Percentiles rank a stretch among this genome's conserved stretches.
Conservation (phyloP, 208 protist species). For the Trypanosoma grayi region DNA sequence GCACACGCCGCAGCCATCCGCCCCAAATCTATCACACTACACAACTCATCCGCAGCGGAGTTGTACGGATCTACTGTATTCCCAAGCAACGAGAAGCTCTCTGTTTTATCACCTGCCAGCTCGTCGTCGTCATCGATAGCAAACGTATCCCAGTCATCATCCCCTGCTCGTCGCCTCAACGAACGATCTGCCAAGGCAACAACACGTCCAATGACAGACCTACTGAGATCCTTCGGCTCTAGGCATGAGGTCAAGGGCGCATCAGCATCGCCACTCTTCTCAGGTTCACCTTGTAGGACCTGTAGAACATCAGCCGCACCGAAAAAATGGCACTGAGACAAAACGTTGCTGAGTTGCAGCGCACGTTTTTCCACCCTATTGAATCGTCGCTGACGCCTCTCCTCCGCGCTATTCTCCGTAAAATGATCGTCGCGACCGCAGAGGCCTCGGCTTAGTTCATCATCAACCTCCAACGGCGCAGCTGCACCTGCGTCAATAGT, state of each 20-base stretch:
- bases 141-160: neutral
- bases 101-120: neutral
- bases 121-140: neutral
- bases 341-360: neutral
- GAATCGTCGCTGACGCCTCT: no score
- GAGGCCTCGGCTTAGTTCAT: neutral
- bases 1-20: conserved; percentile 7
- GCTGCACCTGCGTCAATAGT: neutral
- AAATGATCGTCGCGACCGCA: neutral
- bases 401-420: neutral
- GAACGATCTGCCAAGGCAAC: conserved; percentile 6
- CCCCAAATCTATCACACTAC: neutral
- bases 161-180: neutral
- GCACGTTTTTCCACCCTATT: neutral
- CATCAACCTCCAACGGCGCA: neutral
- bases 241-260: neutral
- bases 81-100: neutral
- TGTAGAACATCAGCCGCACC: neutral
- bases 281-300: neutral
- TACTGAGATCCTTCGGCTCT: neutral
- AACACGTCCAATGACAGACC: neutral
- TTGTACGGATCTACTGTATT: neutral
- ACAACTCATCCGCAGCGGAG: conserved; percentile 18
- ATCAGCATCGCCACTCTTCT: neutral
- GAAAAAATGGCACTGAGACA: conserved; percentile 1